Evolutionary conservation across 2,329 filamentous ascomycete species (phyloP).

Genomic region (Fusarium abutilonis): DNA sequence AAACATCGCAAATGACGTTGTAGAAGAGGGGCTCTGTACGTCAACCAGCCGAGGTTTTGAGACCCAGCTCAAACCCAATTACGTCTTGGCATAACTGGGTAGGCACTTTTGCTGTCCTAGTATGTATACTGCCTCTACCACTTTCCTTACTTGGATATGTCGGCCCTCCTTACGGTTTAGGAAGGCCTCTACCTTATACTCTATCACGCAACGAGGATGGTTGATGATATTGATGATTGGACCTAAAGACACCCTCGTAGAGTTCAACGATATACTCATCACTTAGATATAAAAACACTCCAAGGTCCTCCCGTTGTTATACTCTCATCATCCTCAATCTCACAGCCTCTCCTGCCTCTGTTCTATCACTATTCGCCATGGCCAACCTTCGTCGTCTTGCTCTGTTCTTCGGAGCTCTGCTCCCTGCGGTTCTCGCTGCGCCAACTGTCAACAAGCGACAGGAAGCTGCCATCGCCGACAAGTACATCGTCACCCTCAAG

Average conservation of each 20-base stretch:
- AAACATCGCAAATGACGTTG: slow-evolving; percentile 7
- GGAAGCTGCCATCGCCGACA: slow-evolving; percentile 30
- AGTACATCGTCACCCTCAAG: slow-evolving; percentile 71
- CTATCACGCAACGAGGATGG: slow-evolving; percentile 30
- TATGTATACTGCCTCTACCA: slow-evolving; percentile 29
- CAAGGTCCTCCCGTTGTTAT: slow-evolving; percentile 5
- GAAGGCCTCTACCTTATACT: slow-evolving; percentile 25
- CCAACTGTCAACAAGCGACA: slow-evolving; percentile 33
- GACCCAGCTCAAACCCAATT: slow-evolving; percentile 17
- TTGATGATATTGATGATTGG: slow-evolving; percentile 28
- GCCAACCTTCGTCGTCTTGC: slow-evolving; percentile 47
- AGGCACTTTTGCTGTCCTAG: slow-evolving; percentile 28
- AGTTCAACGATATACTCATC: background rate
- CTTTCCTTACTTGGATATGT: slow-evolving; percentile 40
- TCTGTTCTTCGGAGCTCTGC: slow-evolving; percentile 48
- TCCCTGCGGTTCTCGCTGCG: slow-evolving; percentile 48
- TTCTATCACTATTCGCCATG: slow-evolving; percentile 37
- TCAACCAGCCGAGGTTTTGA: slow-evolving; percentile 16
- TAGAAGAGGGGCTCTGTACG: slow-evolving; percentile 4
- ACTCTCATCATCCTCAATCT: slow-evolving; percentile 26
- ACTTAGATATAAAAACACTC: slow-evolving; percentile 32
- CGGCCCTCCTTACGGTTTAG: slow-evolving; percentile 38
- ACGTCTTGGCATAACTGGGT: slow-evolving; percentile 16
- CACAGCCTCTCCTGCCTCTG: slow-evolving; percentile 12
- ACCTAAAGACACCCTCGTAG: slow-evolving; percentile 3